Evolutionary conservation across 371 early-diverging fungal species (phyloP), one percentile per base, ranked within the genome.

Genomic region (Mucor piriformis): DNA sequence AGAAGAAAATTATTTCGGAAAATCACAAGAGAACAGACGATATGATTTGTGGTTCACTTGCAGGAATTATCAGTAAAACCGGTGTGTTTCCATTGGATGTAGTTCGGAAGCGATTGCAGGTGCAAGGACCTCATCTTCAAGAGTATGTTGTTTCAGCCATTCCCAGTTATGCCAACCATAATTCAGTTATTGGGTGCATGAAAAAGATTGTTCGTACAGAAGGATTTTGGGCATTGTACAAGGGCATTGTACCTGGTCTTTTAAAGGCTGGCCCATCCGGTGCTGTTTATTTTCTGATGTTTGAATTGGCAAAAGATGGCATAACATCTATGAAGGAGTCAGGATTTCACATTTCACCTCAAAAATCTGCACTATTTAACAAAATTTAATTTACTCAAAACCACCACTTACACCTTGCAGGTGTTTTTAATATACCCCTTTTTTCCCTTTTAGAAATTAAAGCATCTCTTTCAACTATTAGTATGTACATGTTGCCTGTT

Each of bases 51-150:
- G 96, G 96, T 3, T 92, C 83, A 1, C 46, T 88, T n/a, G 88
- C 95, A 1, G 95, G 96, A 3, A 72, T 88, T 7, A 67, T 92
- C 38, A 83, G 88, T 40, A 96, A 96, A 69, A 80, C 88, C 0
- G 85, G 79, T 13, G 90, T 94, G 6, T 93, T 92, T 79, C 96
- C 96, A 2, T 70, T 96, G 43, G 96, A 96, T 68, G 83, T 91
- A 25, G 83, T 95, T 10, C 76, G 92, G 43, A 88, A 90, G 57
- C 81, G 92, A 29, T 54, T 89, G 49, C 88, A 87, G 59, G 79
- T 92, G 2, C 93, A 94, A 68, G 89, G 89, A 3, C 90, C 92
- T 20, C 69, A 64, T 35, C 61, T 83, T 25, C 59, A 64, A 38
- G 72, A 74, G 46, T 84, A 82, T 67, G 73, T 82, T 0, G 50